phyloP scores from a whole-genome alignment of 169 alveolate genomes.

The Babesia gibsoni region DNA sequence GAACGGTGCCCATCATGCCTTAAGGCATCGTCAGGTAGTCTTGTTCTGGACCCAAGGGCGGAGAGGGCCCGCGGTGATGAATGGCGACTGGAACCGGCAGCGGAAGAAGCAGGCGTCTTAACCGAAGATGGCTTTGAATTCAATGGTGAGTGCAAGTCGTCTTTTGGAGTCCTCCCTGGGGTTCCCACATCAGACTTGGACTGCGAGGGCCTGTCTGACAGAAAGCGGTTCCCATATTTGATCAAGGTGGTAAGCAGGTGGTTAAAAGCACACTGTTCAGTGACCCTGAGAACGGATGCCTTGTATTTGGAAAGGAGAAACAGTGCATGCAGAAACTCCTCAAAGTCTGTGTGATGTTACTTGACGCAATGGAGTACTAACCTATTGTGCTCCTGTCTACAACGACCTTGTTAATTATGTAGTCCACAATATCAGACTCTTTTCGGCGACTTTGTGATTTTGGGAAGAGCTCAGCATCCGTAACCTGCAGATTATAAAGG shows the following conservation, averaged over 20 bases:
- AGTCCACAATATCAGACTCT: conserved; percentile 41
- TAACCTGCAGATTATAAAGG: conserved; percentile 14
- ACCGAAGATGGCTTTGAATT: no score
- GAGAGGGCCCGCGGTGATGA: no score
- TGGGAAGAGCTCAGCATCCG: conserved; percentile 41
- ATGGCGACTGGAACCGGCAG: no score
- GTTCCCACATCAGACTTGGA: no score
- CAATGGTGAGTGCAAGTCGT: no score
- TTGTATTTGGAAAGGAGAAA: conserved; percentile 50
- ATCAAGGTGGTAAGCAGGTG: conserved; percentile 23
- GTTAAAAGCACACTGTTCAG: conserved; percentile 56
- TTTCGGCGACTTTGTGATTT: conserved; percentile 35
- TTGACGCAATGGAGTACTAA: not conserved
- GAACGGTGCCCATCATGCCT: no score
- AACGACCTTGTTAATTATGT: conserved; percentile 20
- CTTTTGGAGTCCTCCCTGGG: no score
- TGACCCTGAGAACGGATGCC: conserved; percentile 46
- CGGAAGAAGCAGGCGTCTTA: no score
- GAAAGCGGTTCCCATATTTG: not conserved
- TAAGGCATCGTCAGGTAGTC: no score
- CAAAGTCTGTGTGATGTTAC: conserved; percentile 20
- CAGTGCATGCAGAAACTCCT: conserved; percentile 48
- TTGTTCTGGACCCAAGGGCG: no score
- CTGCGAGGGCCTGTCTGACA: no score
- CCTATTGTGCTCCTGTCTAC: conserved; percentile 6